Evolutionary conservation across 75 land plant genomes (phyloP), one percentile per base, ranked within the genome.

Genomic region (Adiantum capillusveneris): DNA sequence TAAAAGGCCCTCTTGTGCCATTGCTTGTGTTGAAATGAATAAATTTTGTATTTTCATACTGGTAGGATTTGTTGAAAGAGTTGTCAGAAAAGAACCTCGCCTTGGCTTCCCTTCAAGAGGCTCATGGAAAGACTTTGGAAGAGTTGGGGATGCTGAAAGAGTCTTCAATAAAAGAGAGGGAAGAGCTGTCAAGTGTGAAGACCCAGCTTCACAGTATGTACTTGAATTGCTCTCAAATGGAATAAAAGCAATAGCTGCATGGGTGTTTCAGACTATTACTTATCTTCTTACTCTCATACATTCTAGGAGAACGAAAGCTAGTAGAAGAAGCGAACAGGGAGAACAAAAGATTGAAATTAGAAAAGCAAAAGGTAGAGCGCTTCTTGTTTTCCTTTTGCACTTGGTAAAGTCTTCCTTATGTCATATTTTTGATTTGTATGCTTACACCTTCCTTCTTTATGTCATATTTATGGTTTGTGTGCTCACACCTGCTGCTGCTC

Each of bases 201-300:
- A 14, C 20, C 13, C 68, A 66, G 30, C 60, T 66, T 43, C 68
- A 66, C 43, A 56, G 68, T 66, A 66, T 39, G 68, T 42, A 11
- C 11, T 6, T 34, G 3, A 39, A 29, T n/a, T 20, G 11, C 16
- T 58, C 31, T 34, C 29, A 14, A 14, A 56, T 11, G n/a, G 22
- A 11, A 24, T 52, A 9, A 19, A 11, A 18, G 11, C 53, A 9
- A 34, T 34, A 9, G 3, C 37, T 34, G 37, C 37, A 34, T 34
- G 37, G n/a, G n/a, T 34, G 9, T 5, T 34, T 55, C 31, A 29
- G 22, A 25, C 11, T 20, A 24, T 24, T 55, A 3, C 20, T 55
- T n/a, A 24, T 11, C 25, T 1, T 45, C 13, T 22, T 29, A 14
- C 6, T 12, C 21, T 9, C 6, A 1, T 62, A 13, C 29, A 51